Evolutionary conservation across 768 basidiomycete genomes (phyloP), one percentile per base, ranked within the genome.

Genomic region (Termitomyces sp.): DNA sequence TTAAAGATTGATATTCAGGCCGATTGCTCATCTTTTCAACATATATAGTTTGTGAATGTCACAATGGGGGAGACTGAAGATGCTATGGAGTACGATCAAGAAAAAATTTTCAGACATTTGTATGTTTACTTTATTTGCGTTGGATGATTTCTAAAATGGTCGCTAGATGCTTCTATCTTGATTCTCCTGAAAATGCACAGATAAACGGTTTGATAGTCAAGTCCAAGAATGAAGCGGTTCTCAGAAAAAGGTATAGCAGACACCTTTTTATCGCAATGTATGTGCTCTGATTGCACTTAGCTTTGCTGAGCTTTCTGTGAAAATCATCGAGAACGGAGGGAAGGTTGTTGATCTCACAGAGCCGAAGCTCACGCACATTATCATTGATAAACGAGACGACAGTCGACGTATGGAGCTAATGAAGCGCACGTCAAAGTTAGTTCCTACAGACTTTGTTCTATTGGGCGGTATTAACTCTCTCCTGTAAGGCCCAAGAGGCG

Each of bases 111-210:
- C 73, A 85, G 70, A 63, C 92, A 97, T 72, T 69, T 95, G 89
- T 92, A 60, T 58, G 87, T 76, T n/a, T 20, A 53, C 9, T 41
- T 9, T 29, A 27, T 18, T 24, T 36, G 14, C 32, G 43, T 37
- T n/a, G 9, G 26, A 7, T 13, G 1, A 7, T 20, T 7, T 29
- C 37, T 52, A 1, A 41, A 54, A 16, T n/a, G 58, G 41, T 54
- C 58, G 37, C 37, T 41, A 94, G 92, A 60, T 85, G 84, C 63
- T 95, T 96, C 71, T 98, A 97, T 71, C 76, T 98, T 37, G 95
- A 98, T 69, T 83, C 90, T 2, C 80, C 86, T 0, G 77, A 77
- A 22, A 93, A 93, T 64, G 92, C 94, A 0, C 70, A 68, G 8
- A 73, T 76, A 67, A 79, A 92, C 60, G 82, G 79, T 10, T 83